phyloP scores from a whole-genome alignment of 176 grass and related monocot species.

The Typha latifolia region DNA sequence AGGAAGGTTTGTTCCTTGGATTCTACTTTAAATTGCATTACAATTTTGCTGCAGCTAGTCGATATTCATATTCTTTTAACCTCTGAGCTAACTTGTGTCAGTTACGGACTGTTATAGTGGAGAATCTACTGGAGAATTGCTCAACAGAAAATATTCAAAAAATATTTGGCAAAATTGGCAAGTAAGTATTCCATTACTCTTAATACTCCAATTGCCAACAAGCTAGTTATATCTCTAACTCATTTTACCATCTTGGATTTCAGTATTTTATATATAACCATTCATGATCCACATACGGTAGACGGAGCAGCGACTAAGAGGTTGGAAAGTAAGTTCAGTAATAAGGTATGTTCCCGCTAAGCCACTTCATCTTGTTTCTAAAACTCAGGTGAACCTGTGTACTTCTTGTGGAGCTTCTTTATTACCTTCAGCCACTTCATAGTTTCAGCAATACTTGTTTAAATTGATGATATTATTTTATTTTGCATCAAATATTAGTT shows the following conservation, averaged over 20 bases:
- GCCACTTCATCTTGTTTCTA: background rate
- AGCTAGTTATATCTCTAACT: constrained; percentile 12
- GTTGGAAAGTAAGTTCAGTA: constrained; percentile 31
- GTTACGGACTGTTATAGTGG: constrained; percentile 58
- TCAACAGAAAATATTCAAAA: constrained; percentile 51
- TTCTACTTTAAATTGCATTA: background rate
- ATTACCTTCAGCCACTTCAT: background rate
- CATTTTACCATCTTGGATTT: constrained; percentile 17
- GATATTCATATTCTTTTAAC: constrained; percentile 17
- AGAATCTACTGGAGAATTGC: constrained; percentile 70
- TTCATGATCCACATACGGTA: constrained; percentile 44
- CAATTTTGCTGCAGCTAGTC: constrained; percentile 15
- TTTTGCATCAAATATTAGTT: too few relatives aligned
- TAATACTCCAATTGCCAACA: constrained; percentile 4
- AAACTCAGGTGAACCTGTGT: constrained; percentile 1
- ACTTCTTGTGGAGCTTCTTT: background rate
- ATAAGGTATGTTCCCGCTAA: constrained; percentile 47
- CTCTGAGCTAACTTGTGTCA: constrained; percentile 19
- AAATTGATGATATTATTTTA: too few relatives aligned
- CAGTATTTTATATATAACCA: constrained; percentile 64
- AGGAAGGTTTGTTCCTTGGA: constrained; percentile 30
- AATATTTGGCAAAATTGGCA: constrained; percentile 56
- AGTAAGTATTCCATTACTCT: constrained; percentile 35
- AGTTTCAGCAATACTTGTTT: too few relatives aligned
- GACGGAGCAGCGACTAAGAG: constrained; percentile 41